A percentile compares a stretch with the other conserved stretches of the same genome.
phyloP scores from a whole-genome alignment of 805 yeast species.

The Yamadazyma phyllophila region DNA sequence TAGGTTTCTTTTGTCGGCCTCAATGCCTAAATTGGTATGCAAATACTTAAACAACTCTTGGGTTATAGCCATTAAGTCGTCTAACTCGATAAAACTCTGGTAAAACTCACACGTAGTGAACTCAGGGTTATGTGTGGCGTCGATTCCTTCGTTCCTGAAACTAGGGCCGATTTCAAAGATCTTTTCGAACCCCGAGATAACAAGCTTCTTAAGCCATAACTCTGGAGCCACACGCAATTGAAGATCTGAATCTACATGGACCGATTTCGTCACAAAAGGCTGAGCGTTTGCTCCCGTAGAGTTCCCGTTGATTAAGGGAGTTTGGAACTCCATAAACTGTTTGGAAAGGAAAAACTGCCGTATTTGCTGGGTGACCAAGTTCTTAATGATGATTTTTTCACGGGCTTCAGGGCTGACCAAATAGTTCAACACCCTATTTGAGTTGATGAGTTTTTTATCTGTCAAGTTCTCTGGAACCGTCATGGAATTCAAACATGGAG shows the following conservation, averaged over 20 bases:
- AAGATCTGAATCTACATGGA: slow-evolving; percentile 22
- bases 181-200: slow-evolving; percentile 81
- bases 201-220: slow-evolving; percentile 82
- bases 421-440: slow-evolving; percentile 72
- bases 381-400: slow-evolving; percentile 49
- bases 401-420: slow-evolving; percentile 55
- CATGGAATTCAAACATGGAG: slow-evolving; percentile 56
- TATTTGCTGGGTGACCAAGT: slow-evolving; percentile 52
- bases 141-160: slow-evolving; percentile 92
- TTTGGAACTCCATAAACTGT: slow-evolving; percentile 78
- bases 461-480: slow-evolving; percentile 53
- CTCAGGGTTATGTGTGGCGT: slow-evolving; percentile 91
- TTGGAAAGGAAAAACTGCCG: slow-evolving; percentile 53
- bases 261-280: slow-evolving; percentile 65
- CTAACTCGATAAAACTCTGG: slow-evolving; percentile 64
- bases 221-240: slow-evolving; percentile 92
- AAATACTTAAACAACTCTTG: slow-evolving; percentile 53
- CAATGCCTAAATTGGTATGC: slow-evolving; percentile 19
- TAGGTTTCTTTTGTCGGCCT: slow-evolving; percentile 4
- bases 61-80: slow-evolving; percentile 63
- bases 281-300: slow-evolving; percentile 90
- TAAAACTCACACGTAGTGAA: slow-evolving; percentile 90
- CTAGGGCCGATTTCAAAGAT: slow-evolving; percentile 83
- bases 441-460: slow-evolving; percentile 55
- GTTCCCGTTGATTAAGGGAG: slow-evolving; percentile 75